Conservation (phyloP, 2,329 filamentous ascomycete species). For the Neoascochyta sp. region DNA sequence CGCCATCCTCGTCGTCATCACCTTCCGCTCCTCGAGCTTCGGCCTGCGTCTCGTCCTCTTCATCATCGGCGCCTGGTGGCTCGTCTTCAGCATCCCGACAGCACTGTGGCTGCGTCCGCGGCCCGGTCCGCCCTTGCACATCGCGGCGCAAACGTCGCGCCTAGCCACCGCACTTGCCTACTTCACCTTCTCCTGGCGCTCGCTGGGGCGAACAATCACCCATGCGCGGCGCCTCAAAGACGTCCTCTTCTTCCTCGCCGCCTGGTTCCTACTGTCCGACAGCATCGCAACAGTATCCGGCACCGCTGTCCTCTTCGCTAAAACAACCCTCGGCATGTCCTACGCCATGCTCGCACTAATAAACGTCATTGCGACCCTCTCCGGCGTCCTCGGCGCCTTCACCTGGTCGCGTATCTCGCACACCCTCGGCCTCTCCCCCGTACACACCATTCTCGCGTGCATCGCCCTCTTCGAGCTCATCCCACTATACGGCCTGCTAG, state of each 20-base stretch:
- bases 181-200: conserved; percentile 79
- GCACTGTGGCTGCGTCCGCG: conserved; percentile 83
- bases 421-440: conserved; percentile 65
- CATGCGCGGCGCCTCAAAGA: conserved; percentile 70
- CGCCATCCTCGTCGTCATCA: conserved; percentile 68
- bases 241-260: conserved; percentile 73
- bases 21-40: conserved; percentile 67
- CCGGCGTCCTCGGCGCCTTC: conserved; percentile 83
- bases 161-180: conserved; percentile 63
- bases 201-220: conserved; percentile 73
- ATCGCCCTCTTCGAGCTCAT: conserved; percentile 89
- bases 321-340: conserved; percentile 86
- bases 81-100: conserved; percentile 81
- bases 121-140: conserved; percentile 69
- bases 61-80: conserved; percentile 88
- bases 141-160: conserved; percentile 22
- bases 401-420: conserved; percentile 79
- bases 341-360: conserved; percentile 86
- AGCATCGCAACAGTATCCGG: conserved; percentile 92
- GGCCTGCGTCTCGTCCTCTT: conserved; percentile 84
- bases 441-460: conserved; percentile 88
- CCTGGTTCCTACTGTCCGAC: conserved; percentile 94
- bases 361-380: conserved; percentile 83
- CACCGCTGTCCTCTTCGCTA: conserved; percentile 92
- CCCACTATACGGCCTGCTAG: conserved; percentile 83